Base-by-base conservation (phyloP, 768 basidiomycete species). In the Filobasidium wieringae region DNA sequence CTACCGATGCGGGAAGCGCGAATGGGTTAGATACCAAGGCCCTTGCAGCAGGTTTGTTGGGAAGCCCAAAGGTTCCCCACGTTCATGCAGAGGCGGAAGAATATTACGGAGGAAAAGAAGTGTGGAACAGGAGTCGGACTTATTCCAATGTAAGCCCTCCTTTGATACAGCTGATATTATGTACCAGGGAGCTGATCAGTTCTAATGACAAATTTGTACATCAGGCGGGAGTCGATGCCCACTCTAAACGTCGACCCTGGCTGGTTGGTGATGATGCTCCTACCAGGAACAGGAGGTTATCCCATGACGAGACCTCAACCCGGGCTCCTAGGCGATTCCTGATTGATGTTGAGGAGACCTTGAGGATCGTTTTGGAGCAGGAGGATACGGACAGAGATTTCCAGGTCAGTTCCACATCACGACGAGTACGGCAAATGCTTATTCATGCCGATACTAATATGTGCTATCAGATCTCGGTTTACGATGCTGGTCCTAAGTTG, bases 381-480 rank as follows among this genome's bases (percentile, higher is more conserved):
- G 93, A 99, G 72, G 93, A 99, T 71, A 96, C 93, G 14, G 90
- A 97, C 62, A 87, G 86, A 31, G 89, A 96, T 73, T 90, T 93
- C 71, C 90, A 93, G 74, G 77, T 77, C 49, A 53, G 75, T 61
- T 3, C 22, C 4, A 12, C 43, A 47, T n/a, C n/a, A n/a, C n/a
- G n/a, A n/a, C n/a, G n/a, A n/a, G n/a, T n/a, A n/a, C n/a, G n/a
- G n/a, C n/a, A n/a, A n/a, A n/a, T n/a, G n/a, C n/a, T n/a, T n/a
- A n/a, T 7, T 17, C 27, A 2, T 8, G 4, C 9, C 5, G 4
- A 29, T 11, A 8, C 27, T 9, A 39, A 31, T 32, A 17, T n/a
- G 24, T 37, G 7, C 27, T 32, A 15, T 11, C 71, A 78, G 74
- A 96, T 97, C 70, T 90, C 87, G 64, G 81, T 96, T 69, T 91